Evolutionary conservation across 2,329 filamentous ascomycete species (phyloP).

Genomic region (Sodiomyces alkalinus): DNA sequence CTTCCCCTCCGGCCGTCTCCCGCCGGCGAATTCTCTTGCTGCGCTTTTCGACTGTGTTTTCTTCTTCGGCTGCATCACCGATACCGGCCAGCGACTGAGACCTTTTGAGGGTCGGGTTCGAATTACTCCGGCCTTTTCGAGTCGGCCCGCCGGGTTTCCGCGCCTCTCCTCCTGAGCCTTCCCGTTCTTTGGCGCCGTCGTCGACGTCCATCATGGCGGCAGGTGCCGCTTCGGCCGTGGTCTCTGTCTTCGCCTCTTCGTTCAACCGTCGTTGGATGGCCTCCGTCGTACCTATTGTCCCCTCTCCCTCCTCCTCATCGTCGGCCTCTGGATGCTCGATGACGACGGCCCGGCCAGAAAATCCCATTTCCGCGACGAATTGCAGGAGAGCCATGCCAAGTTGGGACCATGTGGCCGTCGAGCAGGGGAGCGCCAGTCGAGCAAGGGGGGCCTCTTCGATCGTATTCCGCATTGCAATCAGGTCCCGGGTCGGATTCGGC

Average conservation of each 20-base stretch:
- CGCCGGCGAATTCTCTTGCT: conserved; percentile 51
- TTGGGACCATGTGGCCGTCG: conserved; percentile 24
- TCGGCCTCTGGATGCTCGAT: conserved; percentile 22
- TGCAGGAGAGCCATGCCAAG: conserved; percentile 24
- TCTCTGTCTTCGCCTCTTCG: not conserved
- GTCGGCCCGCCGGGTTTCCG: conserved; percentile 13
- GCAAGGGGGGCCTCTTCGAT: conserved; percentile 4
- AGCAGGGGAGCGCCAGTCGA: conserved; percentile 15
- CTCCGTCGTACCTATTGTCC: conserved; percentile 20
- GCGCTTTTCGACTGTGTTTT: conserved; percentile 41
- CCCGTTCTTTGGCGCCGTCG: conserved; percentile 1
- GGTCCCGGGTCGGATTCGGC: conserved; percentile 30
- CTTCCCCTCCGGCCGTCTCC: conserved; percentile 39
- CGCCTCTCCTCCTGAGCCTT: conserved; percentile 2
- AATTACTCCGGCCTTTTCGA: conserved; percentile 21
- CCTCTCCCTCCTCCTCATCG: conserved; percentile 19
- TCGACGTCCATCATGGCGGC: conserved; percentile 1
- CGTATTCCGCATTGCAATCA: conserved; percentile 12
- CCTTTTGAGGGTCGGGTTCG: conserved; percentile 36
- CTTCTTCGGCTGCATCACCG: conserved; percentile 39
- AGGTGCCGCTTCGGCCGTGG: not conserved
- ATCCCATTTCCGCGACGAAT: conserved; percentile 17
- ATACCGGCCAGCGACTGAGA: conserved; percentile 48
- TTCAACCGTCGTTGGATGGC: conserved; percentile 2
- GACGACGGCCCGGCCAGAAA: conserved; percentile 17